A percentile compares a stretch with the other conserved stretches of the same genome.
phyloP scores from a whole-genome alignment of 352 stramenopile genomes.

The Globisporangium paddicum region DNA sequence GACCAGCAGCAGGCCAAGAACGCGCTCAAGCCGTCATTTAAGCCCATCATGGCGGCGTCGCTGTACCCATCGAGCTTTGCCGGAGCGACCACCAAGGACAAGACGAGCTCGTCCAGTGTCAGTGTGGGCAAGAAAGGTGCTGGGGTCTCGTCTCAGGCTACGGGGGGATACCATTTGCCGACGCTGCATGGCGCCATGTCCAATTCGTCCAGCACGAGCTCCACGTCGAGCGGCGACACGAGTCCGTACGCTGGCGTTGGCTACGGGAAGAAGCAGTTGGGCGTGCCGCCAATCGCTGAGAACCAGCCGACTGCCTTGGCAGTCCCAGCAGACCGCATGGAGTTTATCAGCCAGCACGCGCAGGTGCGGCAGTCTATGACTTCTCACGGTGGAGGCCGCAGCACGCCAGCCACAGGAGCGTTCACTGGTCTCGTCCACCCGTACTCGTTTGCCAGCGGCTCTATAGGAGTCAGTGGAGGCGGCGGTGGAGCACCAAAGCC shows the following conservation, averaged over 20 bases:
- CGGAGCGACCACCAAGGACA: neutral
- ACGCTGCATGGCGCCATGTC: conserved; percentile 9
- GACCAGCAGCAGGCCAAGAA: conserved; percentile 3
- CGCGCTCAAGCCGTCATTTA: conserved; percentile 23
- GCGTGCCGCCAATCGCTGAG: conserved; percentile 30
- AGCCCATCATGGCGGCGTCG: conserved; percentile 12
- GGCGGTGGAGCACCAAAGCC: conserved; percentile 31
- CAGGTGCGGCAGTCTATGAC: conserved; percentile 42
- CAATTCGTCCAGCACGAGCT: conserved; percentile 4
- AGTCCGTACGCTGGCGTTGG: conserved; percentile 8
- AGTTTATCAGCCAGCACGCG: conserved; percentile 31
- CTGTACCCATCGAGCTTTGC: conserved; percentile 1
- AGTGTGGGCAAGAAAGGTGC: neutral
- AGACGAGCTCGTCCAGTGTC: conserved; percentile 1
- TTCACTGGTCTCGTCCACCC: conserved; percentile 18
- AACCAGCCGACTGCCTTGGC: conserved; percentile 17
- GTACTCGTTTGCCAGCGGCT: conserved; percentile 20
- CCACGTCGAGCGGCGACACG: conserved; percentile 2
- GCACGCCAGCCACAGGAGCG: neutral
- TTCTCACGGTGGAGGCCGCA: conserved; percentile 40
- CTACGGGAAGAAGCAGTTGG: conserved; percentile 17
- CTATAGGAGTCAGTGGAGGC: neutral
- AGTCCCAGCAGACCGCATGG: conserved; percentile 32
- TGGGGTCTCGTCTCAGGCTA: neutral
- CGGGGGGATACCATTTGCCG: conserved; percentile 9